Evolutionary conservation across 495 filamentous ascomycete species (phyloP).

Genomic region (Parathielavia hyrcaniae): DNA sequence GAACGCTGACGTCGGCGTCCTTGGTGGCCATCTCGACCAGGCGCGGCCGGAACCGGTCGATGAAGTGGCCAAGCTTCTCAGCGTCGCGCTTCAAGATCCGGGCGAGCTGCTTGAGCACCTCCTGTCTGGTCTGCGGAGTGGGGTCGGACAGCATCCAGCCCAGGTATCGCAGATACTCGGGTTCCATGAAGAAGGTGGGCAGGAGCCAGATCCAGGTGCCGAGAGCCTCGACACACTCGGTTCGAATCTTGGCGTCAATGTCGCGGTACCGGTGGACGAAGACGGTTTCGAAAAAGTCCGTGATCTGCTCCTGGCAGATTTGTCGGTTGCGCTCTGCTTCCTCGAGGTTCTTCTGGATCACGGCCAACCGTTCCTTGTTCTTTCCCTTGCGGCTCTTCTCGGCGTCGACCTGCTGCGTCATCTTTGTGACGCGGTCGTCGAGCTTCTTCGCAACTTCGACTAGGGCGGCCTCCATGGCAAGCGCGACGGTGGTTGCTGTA

Average conservation of each 20-base stretch:
- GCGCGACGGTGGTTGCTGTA: constrained; percentile 74
- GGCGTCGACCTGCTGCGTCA: constrained; percentile 74
- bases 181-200: constrained; percentile 80
- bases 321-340: constrained; percentile 60
- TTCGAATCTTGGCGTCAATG: constrained; percentile 77
- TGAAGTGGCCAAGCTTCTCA: constrained; percentile 74
- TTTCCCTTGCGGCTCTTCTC: constrained; percentile 67
- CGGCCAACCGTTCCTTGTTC: constrained; percentile 50
- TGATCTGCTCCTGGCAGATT: constrained; percentile 59
- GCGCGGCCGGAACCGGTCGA: constrained; percentile 78
- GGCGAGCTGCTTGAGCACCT: constrained; percentile 73
- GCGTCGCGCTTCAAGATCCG: constrained; percentile 74
- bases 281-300: constrained; percentile 78
- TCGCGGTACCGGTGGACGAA: constrained; percentile 95
- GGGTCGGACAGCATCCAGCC: constrained; percentile 90
- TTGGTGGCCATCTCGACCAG: constrained; percentile 86
- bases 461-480: constrained; percentile 67
- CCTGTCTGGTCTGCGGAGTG: constrained; percentile 58
- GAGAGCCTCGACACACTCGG: constrained; percentile 75
- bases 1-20: constrained; percentile 71
- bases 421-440: constrained; percentile 57
- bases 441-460: constrained; percentile 66
- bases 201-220: constrained; percentile 80
- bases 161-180: constrained; percentile 80
- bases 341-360: constrained; percentile 59